phyloP scores from a whole-genome alignment of 2,329 filamentous ascomycete species.

The Cladophialophora chaetospira region DNA sequence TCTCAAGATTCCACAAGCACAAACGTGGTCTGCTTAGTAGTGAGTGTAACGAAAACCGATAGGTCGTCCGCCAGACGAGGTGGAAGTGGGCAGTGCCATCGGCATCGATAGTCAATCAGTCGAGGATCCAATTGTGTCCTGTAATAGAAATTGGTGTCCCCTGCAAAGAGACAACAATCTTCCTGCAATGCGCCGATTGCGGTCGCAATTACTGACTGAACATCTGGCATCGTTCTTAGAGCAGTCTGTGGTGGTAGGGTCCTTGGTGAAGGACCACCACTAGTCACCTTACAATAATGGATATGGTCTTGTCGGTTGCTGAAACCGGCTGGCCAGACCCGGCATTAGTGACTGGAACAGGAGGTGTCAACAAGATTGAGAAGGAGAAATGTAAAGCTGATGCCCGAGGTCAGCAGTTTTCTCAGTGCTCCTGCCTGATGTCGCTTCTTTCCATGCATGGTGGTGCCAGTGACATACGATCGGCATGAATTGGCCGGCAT shows the following conservation, averaged over 20 bases:
- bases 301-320: not conserved
- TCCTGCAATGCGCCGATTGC: not conserved
- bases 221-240: not conserved
- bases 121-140: constrained; percentile 1
- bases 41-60: not conserved
- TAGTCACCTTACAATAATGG: not conserved
- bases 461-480: too few relatives aligned
- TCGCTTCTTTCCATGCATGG: not conserved
- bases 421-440: not conserved
- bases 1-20: not conserved
- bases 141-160: not conserved
- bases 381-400: not conserved
- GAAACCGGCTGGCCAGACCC: constrained; percentile 7
- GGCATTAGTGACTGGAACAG: constrained; percentile 1
- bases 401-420: too few relatives aligned
- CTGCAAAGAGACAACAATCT: too few relatives aligned
- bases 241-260: not conserved
- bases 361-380: not conserved
- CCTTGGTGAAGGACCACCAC: not conserved
- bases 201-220: not conserved
- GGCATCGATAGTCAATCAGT: constrained; percentile 6
- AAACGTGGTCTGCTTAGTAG: not conserved
- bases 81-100: constrained; percentile 1
- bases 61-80: not conserved
- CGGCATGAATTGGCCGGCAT: constrained; percentile 1